These are phyloP conservation scores for Lasiodiplodia sp. DNA, from an alignment of 2,329 filamentous ascomycete species.

Conservation along the genomic window DNA sequence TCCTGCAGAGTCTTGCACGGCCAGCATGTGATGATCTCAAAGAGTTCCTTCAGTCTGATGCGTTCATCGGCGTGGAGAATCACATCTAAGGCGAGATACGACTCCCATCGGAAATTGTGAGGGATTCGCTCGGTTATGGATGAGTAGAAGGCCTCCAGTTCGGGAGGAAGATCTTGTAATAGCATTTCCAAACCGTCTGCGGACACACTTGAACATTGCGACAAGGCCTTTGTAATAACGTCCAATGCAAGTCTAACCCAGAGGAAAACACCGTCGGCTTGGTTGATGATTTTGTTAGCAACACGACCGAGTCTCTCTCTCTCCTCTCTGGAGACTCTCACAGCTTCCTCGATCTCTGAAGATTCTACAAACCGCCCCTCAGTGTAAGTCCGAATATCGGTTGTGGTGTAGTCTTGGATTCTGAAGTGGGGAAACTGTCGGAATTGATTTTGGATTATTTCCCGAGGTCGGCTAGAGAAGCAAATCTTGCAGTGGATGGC, in stretches of 20 bases:
- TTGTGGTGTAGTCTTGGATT: conserved; percentile 32
- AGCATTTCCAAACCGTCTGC: not conserved
- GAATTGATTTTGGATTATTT: conserved; percentile 32
- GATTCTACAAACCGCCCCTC: conserved; percentile 18
- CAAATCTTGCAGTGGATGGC: not conserved
- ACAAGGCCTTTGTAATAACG: conserved; percentile 1
- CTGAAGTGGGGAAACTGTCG: conserved; percentile 13
- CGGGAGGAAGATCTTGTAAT: not conserved
- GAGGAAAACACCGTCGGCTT: conserved; percentile 28
- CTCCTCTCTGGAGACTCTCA: not conserved
- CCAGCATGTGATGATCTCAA: not conserved
- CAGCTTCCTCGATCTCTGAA: not conserved
- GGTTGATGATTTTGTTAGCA: not conserved
- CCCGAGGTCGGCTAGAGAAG: conserved; percentile 33
- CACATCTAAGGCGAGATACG: not conserved
- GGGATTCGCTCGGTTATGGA: conserved; percentile 1
- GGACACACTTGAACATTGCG: not conserved
- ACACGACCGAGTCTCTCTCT: no score
- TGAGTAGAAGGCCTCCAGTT: not conserved
- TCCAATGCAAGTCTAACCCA: conserved; percentile 26
- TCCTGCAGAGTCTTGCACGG: not conserved
- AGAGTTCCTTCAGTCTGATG: not conserved
- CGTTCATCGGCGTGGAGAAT: not conserved
- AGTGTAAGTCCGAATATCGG: conserved; percentile 32
- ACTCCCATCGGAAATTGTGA: not conserved